A percentile compares a stretch with the other conserved stretches of the same genome.
phyloP scores from a whole-genome alignment of 768 basidiomycete species.

The Trametes gibbosa region DNA sequence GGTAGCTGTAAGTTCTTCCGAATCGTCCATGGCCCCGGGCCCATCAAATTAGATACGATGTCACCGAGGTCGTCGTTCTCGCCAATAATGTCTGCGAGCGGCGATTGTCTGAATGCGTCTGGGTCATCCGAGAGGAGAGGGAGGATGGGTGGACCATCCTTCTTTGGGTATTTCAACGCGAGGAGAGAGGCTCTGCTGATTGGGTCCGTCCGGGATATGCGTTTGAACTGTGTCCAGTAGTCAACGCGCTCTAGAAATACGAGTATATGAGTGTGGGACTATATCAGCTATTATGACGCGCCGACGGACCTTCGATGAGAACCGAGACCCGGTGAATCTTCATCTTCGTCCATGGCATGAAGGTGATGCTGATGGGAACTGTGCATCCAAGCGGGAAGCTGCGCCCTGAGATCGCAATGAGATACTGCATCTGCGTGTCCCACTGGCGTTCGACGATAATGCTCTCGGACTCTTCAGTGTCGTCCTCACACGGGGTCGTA shows the following conservation, averaged over 20 bases:
- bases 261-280: neutral
- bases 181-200: conserved; percentile 60
- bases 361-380: conserved; percentile 74
- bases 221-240: conserved; percentile 69
- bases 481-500: conserved; percentile 74
- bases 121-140: conserved; percentile 74
- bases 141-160: conserved; percentile 59
- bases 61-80: conserved; percentile 54
- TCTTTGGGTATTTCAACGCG: conserved; percentile 54
- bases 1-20: conserved; percentile 70
- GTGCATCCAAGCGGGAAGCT: conserved; percentile 81
- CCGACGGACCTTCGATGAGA: conserved; percentile 71
- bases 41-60: conserved; percentile 59
- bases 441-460: conserved; percentile 86
- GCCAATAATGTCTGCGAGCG: conserved; percentile 51
- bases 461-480: conserved; percentile 78
- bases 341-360: conserved; percentile 83
- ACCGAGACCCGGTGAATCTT: conserved; percentile 74
- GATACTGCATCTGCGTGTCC: conserved; percentile 85
- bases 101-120: conserved; percentile 62
- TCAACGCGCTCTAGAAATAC: conserved; percentile 68
- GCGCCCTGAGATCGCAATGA: conserved; percentile 69
- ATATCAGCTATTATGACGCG: no score
- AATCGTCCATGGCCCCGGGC: conserved; percentile 87
- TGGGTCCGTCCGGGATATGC: conserved; percentile 68